phyloP scores from a whole-genome alignment of 2,329 filamentous ascomycete species.

The Clarireedia homoeocarpa region DNA sequence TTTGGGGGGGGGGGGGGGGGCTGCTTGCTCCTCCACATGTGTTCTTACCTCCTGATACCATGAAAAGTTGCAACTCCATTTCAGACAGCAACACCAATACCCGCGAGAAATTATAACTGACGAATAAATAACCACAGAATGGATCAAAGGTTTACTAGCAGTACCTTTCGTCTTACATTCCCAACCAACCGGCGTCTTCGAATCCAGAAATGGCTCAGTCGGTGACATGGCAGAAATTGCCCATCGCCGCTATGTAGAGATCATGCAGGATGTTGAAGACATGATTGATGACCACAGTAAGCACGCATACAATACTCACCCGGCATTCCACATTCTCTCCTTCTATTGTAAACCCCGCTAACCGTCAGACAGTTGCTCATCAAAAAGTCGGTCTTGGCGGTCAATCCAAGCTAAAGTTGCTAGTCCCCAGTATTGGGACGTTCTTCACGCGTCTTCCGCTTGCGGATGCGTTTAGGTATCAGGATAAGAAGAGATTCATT shows the following conservation, averaged over 20 bases:
- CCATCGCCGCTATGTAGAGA: conserved; percentile 85
- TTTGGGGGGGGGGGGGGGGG: no score
- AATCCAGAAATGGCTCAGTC: conserved; percentile 55
- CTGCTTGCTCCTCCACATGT: neutral
- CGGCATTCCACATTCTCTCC: no score
- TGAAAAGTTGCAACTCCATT: neutral
- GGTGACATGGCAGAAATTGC: conserved; percentile 70
- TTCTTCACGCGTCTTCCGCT: conserved; percentile 88
- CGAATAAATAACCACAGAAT: conserved; percentile 49
- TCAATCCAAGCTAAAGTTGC: conserved; percentile 83
- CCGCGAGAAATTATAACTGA: neutral
- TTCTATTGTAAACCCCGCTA: no score
- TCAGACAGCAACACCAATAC: neutral
- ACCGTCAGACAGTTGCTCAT: conserved; percentile 52
- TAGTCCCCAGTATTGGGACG: conserved; percentile 84
- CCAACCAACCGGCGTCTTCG: conserved; percentile 81
- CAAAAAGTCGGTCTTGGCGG: conserved; percentile 56
- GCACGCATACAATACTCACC: conserved; percentile 12
- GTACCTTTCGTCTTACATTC: conserved; percentile 96
- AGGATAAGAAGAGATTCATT: conserved; percentile 79
- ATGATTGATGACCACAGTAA: conserved; percentile 88
- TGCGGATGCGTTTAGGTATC: conserved; percentile 84
- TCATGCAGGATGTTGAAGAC: conserved; percentile 85
- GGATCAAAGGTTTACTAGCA: conserved; percentile 91
- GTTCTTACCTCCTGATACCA: neutral